phyloP scores from a whole-genome alignment of 768 basidiomycete genomes.

The Lyophyllum decastes region DNA sequence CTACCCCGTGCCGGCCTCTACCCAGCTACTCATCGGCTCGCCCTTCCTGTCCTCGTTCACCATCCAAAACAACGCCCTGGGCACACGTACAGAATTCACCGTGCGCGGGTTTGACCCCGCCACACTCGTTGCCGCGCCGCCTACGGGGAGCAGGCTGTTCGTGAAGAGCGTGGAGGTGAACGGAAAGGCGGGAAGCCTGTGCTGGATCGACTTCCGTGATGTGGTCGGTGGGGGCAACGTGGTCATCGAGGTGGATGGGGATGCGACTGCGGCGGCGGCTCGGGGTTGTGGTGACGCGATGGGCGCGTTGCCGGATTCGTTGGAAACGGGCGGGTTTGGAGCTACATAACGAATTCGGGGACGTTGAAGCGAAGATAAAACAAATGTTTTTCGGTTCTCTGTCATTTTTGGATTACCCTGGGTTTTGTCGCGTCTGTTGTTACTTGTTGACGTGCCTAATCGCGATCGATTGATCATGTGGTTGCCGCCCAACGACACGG shows the following conservation, averaged over 20 bases:
- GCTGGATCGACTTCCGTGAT: slow-evolving; percentile 47
- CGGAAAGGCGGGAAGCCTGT: slow-evolving; percentile 37
- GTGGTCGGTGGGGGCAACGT: slow-evolving; percentile 44
- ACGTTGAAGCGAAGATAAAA: not conserved
- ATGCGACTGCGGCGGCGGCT: slow-evolving; percentile 32
- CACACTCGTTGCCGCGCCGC: slow-evolving; percentile 36
- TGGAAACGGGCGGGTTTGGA: slow-evolving; percentile 34
- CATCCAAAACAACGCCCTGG: slow-evolving; percentile 37
- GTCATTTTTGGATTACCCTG: too few relatives aligned
- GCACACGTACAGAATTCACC: slow-evolving; percentile 40
- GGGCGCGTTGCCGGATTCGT: slow-evolving; percentile 37
- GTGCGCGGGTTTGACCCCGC: slow-evolving; percentile 42
- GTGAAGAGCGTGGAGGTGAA: slow-evolving; percentile 47
- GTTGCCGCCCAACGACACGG: slow-evolving; percentile 8
- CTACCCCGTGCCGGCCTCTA: slow-evolving; percentile 48
- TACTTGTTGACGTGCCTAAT: not conserved
- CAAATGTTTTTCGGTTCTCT: too few relatives aligned
- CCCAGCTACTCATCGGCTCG: slow-evolving; percentile 48
- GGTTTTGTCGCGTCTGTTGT: not conserved
- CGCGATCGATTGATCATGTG: not conserved
- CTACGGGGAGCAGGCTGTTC: slow-evolving; percentile 39
- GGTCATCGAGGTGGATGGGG: slow-evolving; percentile 43
- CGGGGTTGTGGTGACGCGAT: slow-evolving; percentile 39
- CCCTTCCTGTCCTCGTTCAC: slow-evolving; percentile 49
- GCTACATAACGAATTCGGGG: not conserved